phyloP scores from a whole-genome alignment of 2,329 filamentous ascomycete genomes.

The Penicillium rolfsii region DNA sequence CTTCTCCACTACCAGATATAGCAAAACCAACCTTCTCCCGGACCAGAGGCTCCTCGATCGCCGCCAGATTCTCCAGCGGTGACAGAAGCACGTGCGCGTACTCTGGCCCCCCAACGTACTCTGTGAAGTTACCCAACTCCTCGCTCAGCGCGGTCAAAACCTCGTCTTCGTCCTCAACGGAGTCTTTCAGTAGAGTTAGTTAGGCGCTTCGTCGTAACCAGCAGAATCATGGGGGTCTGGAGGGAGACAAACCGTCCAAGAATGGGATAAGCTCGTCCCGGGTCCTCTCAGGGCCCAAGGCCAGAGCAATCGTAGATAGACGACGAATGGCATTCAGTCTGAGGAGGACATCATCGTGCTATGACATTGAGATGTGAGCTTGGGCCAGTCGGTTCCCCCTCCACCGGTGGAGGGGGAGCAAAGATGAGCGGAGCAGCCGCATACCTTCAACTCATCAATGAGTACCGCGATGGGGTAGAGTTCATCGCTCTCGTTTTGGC shows the following conservation, averaged over 20 bases:
- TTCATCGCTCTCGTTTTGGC: conserved; percentile 90
- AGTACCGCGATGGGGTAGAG: conserved; percentile 99
- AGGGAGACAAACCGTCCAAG: conserved; percentile 78
- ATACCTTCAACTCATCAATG: conserved; percentile 98
- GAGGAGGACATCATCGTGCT: conserved; percentile 98
- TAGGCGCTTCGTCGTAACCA: conserved; percentile 25
- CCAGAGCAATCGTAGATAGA: conserved; percentile 95
- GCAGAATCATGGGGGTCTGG: conserved; percentile 9
- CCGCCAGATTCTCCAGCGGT: conserved; percentile 94
- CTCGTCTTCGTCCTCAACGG: conserved; percentile 98
- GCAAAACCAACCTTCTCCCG: conserved; percentile 81
- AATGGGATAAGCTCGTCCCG: conserved; percentile 99
- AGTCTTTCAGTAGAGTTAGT: conserved; percentile 66
- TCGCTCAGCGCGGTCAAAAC: conserved; percentile 96
- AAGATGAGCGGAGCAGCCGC: conserved; percentile 28
- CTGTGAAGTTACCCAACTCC: conserved; percentile 93
- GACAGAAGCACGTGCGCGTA: conserved; percentile 95
- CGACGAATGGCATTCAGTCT: conserved; percentile 98
- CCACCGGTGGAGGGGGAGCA: conserved; percentile 11
- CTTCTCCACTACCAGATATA: neutral
- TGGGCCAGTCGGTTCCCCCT: conserved; percentile 10
- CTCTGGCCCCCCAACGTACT: conserved; percentile 94
- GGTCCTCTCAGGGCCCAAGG: conserved; percentile 92
- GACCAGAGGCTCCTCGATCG: conserved; percentile 97
- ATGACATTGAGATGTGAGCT: conserved; percentile 31